Evolutionary conservation across 2,329 filamentous ascomycete genomes (phyloP), one percentile per base, ranked within the genome.

Genomic region (Monosporascus sp.): DNA sequence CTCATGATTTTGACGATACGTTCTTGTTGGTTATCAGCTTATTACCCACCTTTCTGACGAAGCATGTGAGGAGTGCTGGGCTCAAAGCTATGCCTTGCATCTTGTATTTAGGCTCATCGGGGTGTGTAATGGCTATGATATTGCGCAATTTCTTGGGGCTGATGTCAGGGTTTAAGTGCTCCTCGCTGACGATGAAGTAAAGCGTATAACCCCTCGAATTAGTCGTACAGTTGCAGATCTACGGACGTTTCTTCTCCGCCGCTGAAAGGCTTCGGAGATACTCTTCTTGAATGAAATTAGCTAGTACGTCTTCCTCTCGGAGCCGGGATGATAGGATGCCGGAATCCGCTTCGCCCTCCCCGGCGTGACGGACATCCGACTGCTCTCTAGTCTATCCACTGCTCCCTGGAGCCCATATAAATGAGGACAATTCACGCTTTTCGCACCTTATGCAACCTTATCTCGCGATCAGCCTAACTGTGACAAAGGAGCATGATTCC

Each of bases 121-220:
- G 11, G 11, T 50, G 16, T 2, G n/a, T 19, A 6, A 24, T 35
- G 8, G 49, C 45, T 40, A 62, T 50, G 22, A 57, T 53, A 14
- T 22, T 27, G 9, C 57, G 47, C 26, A 60, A 7, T 6, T 48
- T 48, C 11, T 54, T 61, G 31, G 59, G 61, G 45, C 60, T 62
- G 7, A 61, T 49, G 22, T 45, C 47, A 3, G 56, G 54, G 31
- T 53, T 51, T 11, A 61, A 14, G 3, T 51, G 56, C 22, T 60
- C 55, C 9, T 26, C 16, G 44, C 53, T 53, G 26, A 38, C 20
- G 17, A 59, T 37, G 50, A 59, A 55, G 38, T 49, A 50, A 7
- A 58, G 3, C 11, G 38, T 35, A 49, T 48, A 31, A 2, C 9
- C 17, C 27, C 20, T 45, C 22, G 38, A 41, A 9, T 26, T 27